Evolutionary conservation across 768 basidiomycete species (phyloP).

Genomic region (Amanita pallidorosea): DNA sequence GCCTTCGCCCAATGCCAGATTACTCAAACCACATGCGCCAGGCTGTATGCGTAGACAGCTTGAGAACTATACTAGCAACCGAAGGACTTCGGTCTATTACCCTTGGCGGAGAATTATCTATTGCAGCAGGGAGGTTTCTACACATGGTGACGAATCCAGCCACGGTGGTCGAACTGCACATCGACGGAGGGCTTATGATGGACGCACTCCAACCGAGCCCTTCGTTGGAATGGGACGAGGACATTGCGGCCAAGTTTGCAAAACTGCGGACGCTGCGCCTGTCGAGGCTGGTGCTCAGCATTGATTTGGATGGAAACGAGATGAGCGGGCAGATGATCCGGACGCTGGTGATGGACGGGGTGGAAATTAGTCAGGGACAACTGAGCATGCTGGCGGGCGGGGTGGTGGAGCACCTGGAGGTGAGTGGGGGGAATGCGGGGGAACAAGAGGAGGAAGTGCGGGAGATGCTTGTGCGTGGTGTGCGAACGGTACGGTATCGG

Average conservation of each 20-base stretch:
- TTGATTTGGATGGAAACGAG: slow-evolving; percentile 14
- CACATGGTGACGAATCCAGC: slow-evolving; percentile 29
- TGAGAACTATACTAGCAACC: slow-evolving; percentile 31
- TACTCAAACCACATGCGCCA: not conserved
- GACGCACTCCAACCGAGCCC: slow-evolving; percentile 16
- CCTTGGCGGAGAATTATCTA: slow-evolving; percentile 37
- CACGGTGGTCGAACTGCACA: slow-evolving; percentile 27
- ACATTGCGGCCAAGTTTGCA: slow-evolving; percentile 32
- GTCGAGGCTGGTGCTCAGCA: slow-evolving; percentile 30
- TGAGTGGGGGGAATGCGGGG: slow-evolving; percentile 22
- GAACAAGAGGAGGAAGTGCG: slow-evolving; percentile 30
- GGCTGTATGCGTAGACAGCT: slow-evolving; percentile 7
- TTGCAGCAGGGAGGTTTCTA: slow-evolving; percentile 37
- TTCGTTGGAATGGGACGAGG: slow-evolving; percentile 46
- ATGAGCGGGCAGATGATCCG: slow-evolving; percentile 22
- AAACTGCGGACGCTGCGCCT: slow-evolving; percentile 31
- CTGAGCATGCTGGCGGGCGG: slow-evolving; percentile 28
- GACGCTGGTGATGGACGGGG: slow-evolving; percentile 31
- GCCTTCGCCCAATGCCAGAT: slow-evolving; percentile 24
- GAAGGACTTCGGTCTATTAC: slow-evolving; percentile 30
- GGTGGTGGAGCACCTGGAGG: slow-evolving; percentile 22
- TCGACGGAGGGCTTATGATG: slow-evolving; percentile 32
- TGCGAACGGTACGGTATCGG: slow-evolving; percentile 34
- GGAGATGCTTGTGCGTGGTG: slow-evolving; percentile 28
- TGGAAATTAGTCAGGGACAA: slow-evolving; percentile 29